Conservation (phyloP, 169 alveolate genomes). For the Plasmodium relictum region DNA sequence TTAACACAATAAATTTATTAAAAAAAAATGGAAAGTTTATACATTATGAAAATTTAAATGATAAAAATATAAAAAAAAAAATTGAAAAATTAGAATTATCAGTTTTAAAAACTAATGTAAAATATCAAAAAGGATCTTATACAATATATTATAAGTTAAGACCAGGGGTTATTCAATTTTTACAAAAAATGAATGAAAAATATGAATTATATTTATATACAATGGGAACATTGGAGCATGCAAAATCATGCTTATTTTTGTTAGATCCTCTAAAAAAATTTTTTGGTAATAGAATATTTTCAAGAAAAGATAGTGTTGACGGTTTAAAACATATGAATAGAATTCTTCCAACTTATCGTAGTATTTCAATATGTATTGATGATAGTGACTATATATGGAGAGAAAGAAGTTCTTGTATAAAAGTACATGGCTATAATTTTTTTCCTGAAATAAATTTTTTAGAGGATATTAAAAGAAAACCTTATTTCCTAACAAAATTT, state of each 20-base stretch:
- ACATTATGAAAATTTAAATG: constrained; percentile 78
- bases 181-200: constrained; percentile 75
- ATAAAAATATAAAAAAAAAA: constrained; percentile 26
- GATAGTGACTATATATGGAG: constrained; percentile 76
- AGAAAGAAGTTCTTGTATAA: constrained; percentile 54
- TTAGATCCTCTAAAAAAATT: constrained; percentile 84
- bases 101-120: constrained; percentile 76
- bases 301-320: constrained; percentile 80
- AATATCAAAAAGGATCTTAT: constrained; percentile 78
- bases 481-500: constrained; percentile 62
- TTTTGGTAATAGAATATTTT: constrained; percentile 81
- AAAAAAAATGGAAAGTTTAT: constrained; percentile 72
- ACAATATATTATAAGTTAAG: constrained; percentile 84
- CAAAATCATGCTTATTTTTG: constrained; percentile 84
- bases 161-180: constrained; percentile 89
- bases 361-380: constrained; percentile 60
- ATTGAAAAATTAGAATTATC: constrained; percentile 77
- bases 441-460: constrained; percentile 67
- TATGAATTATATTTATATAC: constrained; percentile 87
- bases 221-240: constrained; percentile 90
- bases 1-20: constrained; percentile 66
- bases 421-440: constrained; percentile 67
- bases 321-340: constrained; percentile 50
- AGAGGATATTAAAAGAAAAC: constrained; percentile 64
- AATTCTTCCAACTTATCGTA: constrained; percentile 64